Evolutionary conservation across 129 eudicot species (phyloP), one percentile per base, ranked within the genome.

Genomic region (Flaveria bidentis): DNA sequence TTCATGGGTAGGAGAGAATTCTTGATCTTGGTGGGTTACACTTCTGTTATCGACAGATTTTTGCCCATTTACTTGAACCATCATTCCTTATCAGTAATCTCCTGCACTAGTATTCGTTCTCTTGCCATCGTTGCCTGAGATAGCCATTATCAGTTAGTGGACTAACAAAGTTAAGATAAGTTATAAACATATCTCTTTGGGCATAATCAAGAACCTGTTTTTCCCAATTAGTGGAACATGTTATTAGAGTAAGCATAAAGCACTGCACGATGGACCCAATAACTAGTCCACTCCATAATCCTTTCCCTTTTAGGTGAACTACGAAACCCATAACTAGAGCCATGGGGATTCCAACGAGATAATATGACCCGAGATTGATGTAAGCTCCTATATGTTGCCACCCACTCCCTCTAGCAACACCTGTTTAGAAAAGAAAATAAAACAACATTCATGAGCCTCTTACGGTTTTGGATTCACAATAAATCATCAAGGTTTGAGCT

Each of bases 361-460:
- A 89, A 74, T 79, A 89, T 6, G 96, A 79, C 33, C 91, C 91
- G 9, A 87, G 83, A 72, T 87, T 89, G 4, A 89, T 81, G 69
- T 81, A 89, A 7, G 96, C 96, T 16, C 92, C 88, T 0, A 89
- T 81, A 72, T 83, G 78, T 71, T 87, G 92, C 92, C 89, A 89
- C n/a, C 92, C 92, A 12, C 82, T 78, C 71, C 96, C 89, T 76
- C 92, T 87, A 11, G 88, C 89, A 4, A 89, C 86, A 1, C 96
- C 96, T 87, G 82, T 11, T 71, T 47, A 46, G 18, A 26, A 44
- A 11, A 25, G 62, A 53, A 9, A 62, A 15, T 7, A 39, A 72
- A 46, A 4, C 55, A 15, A 2, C 28, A 15, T 3, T 64, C 1
- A n/a, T 1, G 15, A 18, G 9, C 12, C 55, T 26, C 13, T 23